Conservation (phyloP, 139 green algal genomes). For the Dunaliella primolecta region DNA sequence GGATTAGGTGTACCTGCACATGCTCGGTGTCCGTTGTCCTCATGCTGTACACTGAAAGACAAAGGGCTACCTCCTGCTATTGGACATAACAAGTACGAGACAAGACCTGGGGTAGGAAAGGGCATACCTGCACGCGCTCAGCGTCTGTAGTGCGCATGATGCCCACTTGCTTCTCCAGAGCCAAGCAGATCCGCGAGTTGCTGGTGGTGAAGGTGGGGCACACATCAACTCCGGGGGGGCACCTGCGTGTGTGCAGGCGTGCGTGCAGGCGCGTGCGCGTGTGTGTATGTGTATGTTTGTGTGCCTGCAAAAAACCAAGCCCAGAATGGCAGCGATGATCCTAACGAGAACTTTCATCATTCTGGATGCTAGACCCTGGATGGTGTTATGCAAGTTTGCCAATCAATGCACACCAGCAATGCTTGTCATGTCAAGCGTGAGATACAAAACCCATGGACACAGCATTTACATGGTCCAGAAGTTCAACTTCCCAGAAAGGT, state of each 20-base stretch:
- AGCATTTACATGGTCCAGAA: no score
- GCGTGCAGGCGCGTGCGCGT: background rate
- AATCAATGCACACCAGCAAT: background rate
- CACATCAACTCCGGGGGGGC: constrained; percentile 63
- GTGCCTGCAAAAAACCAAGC: background rate
- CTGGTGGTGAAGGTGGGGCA: constrained; percentile 84
- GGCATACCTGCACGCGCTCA: constrained; percentile 75
- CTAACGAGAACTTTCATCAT: background rate
- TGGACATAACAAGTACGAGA: no score
- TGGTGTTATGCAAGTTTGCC: background rate
- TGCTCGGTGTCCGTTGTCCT: no score
- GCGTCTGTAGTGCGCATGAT: constrained; percentile 75
- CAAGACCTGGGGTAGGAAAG: no score
- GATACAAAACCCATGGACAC: no score
- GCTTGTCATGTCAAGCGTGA: no score
- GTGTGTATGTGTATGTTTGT: background rate
- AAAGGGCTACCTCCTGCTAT: no score
- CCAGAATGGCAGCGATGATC: background rate
- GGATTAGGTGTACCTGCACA: no score
- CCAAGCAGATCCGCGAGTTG: constrained; percentile 78
- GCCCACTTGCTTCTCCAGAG: constrained; percentile 58
- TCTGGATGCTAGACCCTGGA: background rate
- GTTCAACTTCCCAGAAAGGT: no score
- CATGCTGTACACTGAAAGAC: no score
- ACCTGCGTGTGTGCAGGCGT: constrained; percentile 37